These are phyloP conservation scores for Clarkia xantiana DNA, from an alignment of 345 rosid species.

Conservation along the genomic window DNA sequence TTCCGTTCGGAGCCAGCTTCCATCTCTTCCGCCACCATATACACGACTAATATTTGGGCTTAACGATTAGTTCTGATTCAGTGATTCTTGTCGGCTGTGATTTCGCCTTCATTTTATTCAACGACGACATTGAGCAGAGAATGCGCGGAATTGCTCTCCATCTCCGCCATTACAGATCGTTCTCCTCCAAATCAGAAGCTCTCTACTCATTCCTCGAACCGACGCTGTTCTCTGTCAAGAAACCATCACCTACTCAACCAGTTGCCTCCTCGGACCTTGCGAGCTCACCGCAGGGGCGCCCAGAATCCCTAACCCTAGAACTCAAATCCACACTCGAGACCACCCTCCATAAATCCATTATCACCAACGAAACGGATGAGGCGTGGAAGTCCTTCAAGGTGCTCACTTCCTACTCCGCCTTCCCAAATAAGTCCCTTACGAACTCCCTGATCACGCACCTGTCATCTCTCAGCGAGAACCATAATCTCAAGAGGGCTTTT, in stretches of 20 bases:
- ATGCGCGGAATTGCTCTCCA: slow-evolving; percentile 2
- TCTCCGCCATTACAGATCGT: slow-evolving; percentile 14
- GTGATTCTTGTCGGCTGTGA: no score
- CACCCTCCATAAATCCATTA: slow-evolving; percentile 40
- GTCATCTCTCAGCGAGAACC: slow-evolving; percentile 32
- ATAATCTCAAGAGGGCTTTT: slow-evolving; percentile 80
- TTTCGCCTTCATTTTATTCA: no score
- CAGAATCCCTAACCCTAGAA: slow-evolving; percentile 32
- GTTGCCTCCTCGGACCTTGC: slow-evolving; percentile 8
- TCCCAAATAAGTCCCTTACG: slow-evolving; percentile 45
- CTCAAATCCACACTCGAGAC: slow-evolving; percentile 34
- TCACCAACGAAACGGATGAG: slow-evolving; percentile 36
- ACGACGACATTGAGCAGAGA: neutral
- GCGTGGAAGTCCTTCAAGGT: slow-evolving; percentile 83
- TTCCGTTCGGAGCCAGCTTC: no score
- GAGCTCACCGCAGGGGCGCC: slow-evolving; percentile 1
- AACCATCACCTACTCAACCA: slow-evolving; percentile 2
- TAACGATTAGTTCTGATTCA: no score
- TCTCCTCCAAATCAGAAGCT: slow-evolving; percentile 27
- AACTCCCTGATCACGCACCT: slow-evolving; percentile 60
- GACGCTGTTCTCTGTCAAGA: slow-evolving; percentile 35
- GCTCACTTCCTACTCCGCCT: slow-evolving; percentile 34
- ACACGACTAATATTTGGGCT: no score
- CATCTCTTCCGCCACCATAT: no score
- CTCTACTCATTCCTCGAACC: slow-evolving; percentile 79